Evolutionary conservation across 768 basidiomycete species (phyloP).

Genomic region (Auricularia auricula-judae): DNA sequence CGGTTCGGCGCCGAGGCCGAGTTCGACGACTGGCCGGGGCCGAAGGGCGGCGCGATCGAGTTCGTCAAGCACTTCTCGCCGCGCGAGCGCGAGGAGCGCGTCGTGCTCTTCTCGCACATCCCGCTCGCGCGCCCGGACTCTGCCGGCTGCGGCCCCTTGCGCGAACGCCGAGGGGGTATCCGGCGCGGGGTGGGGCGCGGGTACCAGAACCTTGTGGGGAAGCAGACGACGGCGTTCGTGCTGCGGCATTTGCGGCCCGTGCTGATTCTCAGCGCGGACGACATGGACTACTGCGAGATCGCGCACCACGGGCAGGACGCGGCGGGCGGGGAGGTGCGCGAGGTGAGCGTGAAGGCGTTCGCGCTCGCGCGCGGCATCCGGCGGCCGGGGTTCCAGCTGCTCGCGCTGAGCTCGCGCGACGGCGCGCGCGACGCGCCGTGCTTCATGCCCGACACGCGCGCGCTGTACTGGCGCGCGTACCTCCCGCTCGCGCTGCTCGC

Average conservation of each 20-base stretch:
- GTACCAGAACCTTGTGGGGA: constrained; percentile 71
- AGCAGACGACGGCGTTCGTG: constrained; percentile 53
- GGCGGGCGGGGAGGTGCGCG: constrained; percentile 30
- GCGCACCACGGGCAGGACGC: constrained; percentile 23
- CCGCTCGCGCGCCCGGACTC: constrained; percentile 69
- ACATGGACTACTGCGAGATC: constrained; percentile 91
- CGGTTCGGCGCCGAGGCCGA: constrained; percentile 37
- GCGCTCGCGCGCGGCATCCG: constrained; percentile 84
- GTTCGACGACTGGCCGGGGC: constrained; percentile 34
- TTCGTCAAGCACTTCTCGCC: constrained; percentile 19
- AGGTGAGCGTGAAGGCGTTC: constrained; percentile 82
- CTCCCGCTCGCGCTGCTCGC: constrained; percentile 56
- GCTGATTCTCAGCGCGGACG: constrained; percentile 80
- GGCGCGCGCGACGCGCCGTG: constrained; percentile 50
- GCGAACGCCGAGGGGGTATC: constrained; percentile 61
- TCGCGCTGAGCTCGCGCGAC: constrained; percentile 51
- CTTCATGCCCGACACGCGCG: constrained; percentile 72
- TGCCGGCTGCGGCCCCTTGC: constrained; percentile 61
- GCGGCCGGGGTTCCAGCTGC: constrained; percentile 79
- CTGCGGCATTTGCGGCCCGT: constrained; percentile 53
- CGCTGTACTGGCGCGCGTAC: constrained; percentile 66
- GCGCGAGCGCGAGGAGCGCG: constrained; percentile 13
- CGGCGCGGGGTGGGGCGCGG: constrained; percentile 64
- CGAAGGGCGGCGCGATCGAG: constrained; percentile 23
- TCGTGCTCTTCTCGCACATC: constrained; percentile 65